Evolutionary conservation across 257 asterid species (phyloP), one percentile per base, ranked within the genome.

Genomic region (Fraxinus americana): DNA sequence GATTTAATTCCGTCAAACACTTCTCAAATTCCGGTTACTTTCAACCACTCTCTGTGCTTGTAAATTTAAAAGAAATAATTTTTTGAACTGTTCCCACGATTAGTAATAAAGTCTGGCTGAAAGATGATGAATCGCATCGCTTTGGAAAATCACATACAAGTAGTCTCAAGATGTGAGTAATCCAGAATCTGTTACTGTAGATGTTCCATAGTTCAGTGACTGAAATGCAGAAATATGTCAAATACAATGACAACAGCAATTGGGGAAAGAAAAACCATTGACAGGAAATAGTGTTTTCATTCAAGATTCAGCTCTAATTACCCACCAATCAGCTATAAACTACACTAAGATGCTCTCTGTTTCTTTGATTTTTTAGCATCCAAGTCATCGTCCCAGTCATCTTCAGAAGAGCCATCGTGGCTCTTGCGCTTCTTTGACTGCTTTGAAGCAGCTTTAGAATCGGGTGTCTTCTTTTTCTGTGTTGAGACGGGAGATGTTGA

Each of bases 361-460:
- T 78, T 92, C 88, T 90, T 92, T 4, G 77, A 13, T 38, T 7
- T 80, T 77, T 16, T 80, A 13, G 73, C 68, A 72, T 35, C 78
- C 1, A 93, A 90, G 83, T 91, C 96, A 69, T 88, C 95, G 16
- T 88, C 93, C 1, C 88, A 52, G 30, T 81, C 96, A 6, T 81
- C 88, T 11, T 82, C 94, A 17, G 87, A 83, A 19, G 90, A 81
- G 17, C 23, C 70, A 9, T 87, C 91, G 39, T 70, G 73, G 67
- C 68, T 72, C 87, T 90, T 90, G 45, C 88, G 88, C 59, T 91
- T 93, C 84, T 86, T 88, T 1, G 90, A 48, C 80, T 71, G 90
- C 81, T 87, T 90, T 1, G 87, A 5, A 21, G 83, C 67, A 71
- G 32, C 72, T 80, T 82, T 89, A n/a, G 91, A 70, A 12, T 73